phyloP scores from a whole-genome alignment of 805 yeast species.

The Saccharomycopsis sp. region DNA sequence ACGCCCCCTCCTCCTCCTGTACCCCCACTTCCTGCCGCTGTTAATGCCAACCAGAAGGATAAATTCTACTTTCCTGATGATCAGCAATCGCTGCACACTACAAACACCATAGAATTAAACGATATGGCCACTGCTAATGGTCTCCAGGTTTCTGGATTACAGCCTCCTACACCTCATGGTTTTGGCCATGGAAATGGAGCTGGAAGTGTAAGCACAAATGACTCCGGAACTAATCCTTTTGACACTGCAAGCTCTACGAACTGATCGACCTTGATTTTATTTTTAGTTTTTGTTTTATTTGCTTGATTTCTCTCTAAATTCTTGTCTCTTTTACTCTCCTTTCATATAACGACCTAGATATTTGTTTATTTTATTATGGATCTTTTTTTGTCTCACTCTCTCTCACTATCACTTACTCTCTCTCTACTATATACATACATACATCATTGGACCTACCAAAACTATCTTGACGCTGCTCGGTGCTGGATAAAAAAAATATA shows the following conservation, averaged over 20 bases:
- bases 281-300: background rate
- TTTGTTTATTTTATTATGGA: background rate
- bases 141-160: background rate
- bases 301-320: background rate
- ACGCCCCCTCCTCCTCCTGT: background rate
- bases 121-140: background rate
- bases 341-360: background rate
- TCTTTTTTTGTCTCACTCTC: background rate
- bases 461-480: background rate
- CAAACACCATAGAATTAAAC: background rate
- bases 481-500: background rate
- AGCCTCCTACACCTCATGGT: background rate
- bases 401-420: background rate
- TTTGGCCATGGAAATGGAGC: background rate
- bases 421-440: background rate
- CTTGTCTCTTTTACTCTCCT: background rate
- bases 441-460: background rate
- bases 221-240: background rate
- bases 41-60: background rate
- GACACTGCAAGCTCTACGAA: slow-evolving; percentile 1
- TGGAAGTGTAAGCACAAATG: background rate
- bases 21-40: background rate
- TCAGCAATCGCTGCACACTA: background rate
- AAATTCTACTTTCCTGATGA: slow-evolving; percentile 1
- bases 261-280: background rate